A percentile compares a stretch with the other conserved stretches of the same genome.
Evolutionary conservation across 306 rosid species (phyloP).

Genomic region (Sophora flavescens): DNA sequence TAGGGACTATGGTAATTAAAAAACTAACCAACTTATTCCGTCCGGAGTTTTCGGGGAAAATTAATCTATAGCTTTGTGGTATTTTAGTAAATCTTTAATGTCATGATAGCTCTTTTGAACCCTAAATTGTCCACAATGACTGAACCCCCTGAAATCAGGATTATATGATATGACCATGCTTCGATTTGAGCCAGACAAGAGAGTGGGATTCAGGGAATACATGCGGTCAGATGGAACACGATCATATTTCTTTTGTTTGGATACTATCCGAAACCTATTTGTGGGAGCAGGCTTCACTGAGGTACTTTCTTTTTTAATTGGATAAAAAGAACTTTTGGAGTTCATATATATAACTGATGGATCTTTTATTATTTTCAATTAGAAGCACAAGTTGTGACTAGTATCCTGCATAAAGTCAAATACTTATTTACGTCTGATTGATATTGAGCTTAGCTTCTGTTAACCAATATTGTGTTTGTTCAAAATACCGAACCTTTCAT

Average conservation of each 20-base stretch:
- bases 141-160: conserved; percentile 62
- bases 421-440: conserved; percentile 22
- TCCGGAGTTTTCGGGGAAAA: conserved; percentile 22
- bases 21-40: conserved; percentile 6
- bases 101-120: conserved; percentile 30
- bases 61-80: background rate
- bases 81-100: conserved; percentile 13
- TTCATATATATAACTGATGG: conserved; percentile 11
- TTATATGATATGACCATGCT: conserved; percentile 98
- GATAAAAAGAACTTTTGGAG: conserved; percentile 30
- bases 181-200: conserved; percentile 72
- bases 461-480: conserved; percentile 26
- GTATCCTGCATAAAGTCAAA: conserved; percentile 34
- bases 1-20: conserved; percentile 87
- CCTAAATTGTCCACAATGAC: conserved; percentile 34
- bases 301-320: conserved; percentile 57
- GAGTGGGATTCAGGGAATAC: conserved; percentile 82
- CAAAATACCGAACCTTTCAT: conserved; percentile 17
- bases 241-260: conserved; percentile 89
- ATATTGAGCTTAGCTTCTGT: conserved; percentile 16
- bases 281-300: conserved; percentile 81
- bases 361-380: conserved; percentile 7
- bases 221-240: conserved; percentile 84
- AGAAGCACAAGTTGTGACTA: conserved; percentile 24
- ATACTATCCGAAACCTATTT: conserved; percentile 70